Evolutionary conservation across 306 rosid species (phyloP).

Genomic region (Phaseolus lunatus): DNA sequence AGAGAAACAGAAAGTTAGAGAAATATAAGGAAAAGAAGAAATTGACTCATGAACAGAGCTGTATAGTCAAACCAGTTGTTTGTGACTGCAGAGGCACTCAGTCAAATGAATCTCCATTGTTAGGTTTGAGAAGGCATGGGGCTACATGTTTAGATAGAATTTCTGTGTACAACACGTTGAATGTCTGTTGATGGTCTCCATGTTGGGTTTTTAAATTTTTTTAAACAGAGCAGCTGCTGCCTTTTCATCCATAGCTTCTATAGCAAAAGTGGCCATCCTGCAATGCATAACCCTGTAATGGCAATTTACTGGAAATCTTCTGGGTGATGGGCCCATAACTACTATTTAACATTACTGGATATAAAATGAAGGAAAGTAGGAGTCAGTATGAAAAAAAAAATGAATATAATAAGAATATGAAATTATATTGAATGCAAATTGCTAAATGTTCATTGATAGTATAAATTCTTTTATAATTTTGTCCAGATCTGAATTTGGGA

Average conservation of each 20-base stretch:
- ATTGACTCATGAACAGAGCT: background rate
- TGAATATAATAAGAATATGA: background rate
- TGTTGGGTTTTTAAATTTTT: background rate
- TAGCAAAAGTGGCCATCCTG: background rate
- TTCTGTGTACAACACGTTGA: background rate
- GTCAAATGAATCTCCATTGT: background rate
- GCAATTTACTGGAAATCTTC: background rate
- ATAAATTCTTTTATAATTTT: slow-evolving; percentile 7
- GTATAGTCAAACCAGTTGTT: background rate
- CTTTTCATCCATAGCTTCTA: background rate
- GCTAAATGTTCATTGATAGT: background rate
- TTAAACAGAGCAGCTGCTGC: background rate
- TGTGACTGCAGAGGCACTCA: background rate
- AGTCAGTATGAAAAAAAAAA: slow-evolving; percentile 13
- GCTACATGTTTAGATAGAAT: slow-evolving; percentile 9
- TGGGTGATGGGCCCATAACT: background rate
- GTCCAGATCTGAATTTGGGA: background rate
- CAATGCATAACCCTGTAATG: background rate
- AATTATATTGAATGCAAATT: background rate
- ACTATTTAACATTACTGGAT: background rate
- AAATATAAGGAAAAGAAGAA: background rate
- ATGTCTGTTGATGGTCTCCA: background rate
- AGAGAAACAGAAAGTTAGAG: background rate
- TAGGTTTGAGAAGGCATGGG: background rate
- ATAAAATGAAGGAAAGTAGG: slow-evolving; percentile 6